Evolutionary conservation across 2,329 filamentous ascomycete species (phyloP).

Genomic region (Nigrograna mackinnonii): DNA sequence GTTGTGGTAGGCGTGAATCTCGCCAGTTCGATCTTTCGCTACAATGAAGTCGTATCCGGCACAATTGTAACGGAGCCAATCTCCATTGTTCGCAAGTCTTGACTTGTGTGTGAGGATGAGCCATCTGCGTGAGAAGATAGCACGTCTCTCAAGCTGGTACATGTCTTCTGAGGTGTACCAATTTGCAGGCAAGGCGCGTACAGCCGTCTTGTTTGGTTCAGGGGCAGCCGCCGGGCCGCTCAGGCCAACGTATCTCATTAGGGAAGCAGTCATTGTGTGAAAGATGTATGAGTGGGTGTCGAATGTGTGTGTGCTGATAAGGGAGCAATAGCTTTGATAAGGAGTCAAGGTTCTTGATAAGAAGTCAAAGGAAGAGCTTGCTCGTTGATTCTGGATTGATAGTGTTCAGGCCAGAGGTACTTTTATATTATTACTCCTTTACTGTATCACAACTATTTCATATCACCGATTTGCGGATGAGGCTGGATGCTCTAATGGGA

Average conservation of each 20-base stretch:
- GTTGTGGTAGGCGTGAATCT: constrained; percentile 49
- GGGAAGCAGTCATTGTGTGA: neutral
- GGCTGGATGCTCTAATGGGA: constrained; percentile 30
- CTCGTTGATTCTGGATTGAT: no score
- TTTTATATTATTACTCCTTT: no score
- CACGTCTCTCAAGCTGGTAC: constrained; percentile 53
- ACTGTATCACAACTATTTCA: no score
- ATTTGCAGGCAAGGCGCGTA: constrained; percentile 46
- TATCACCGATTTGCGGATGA: no score
- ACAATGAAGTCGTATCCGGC: constrained; percentile 48
- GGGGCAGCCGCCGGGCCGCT: neutral
- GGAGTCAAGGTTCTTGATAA: no score
- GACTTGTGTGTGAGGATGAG: constrained; percentile 58
- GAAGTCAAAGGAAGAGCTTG: no score
- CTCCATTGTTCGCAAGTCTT: constrained; percentile 55
- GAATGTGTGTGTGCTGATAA: no score
- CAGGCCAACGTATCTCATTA: neutral
- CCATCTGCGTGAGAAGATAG: constrained; percentile 60
- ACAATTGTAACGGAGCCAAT: constrained; percentile 58
- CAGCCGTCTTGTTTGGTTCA: constrained; percentile 15
- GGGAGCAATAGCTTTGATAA: no score
- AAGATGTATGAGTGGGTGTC: no score
- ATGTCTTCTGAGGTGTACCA: constrained; percentile 47
- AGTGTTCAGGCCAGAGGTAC: no score
- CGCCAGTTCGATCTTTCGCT: constrained; percentile 40